These are phyloP conservation scores for Helicostylum pulchrum DNA, from an alignment of 192 early-diverging fungal species.

Conservation along the genomic window DNA sequence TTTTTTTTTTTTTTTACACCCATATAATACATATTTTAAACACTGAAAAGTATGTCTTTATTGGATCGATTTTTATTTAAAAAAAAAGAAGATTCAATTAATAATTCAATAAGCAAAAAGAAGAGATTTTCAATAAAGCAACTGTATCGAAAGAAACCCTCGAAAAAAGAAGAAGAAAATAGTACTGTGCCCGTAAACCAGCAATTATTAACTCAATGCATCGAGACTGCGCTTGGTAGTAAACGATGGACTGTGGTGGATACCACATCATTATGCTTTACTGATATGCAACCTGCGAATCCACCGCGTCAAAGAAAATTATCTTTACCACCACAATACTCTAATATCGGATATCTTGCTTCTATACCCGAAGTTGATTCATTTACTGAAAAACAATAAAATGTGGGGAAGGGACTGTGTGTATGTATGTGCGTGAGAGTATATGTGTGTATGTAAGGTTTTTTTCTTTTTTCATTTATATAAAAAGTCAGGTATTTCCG, in stretches of 20 bases:
- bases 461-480: too few species aligned
- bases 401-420: too few species aligned
- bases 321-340: not conserved
- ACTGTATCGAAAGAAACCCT: not conserved
- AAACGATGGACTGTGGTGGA: not conserved
- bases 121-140: not conserved
- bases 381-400: too few species aligned
- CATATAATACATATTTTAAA: not conserved
- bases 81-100: not conserved
- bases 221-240: not conserved
- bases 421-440: too few species aligned
- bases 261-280: not conserved
- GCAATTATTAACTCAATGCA: not conserved
- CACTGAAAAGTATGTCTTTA: not conserved
- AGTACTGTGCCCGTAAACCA: not conserved
- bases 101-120: not conserved
- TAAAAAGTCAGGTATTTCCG: too few species aligned
- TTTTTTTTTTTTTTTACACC: not conserved
- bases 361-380: not conserved
- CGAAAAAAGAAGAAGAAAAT: not conserved
- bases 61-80: not conserved
- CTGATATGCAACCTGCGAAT: not conserved
- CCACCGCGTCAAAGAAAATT: not conserved
- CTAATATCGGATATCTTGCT: not conserved
- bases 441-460: too few species aligned